Base-by-base conservation (phyloP, 2,329 filamentous ascomycete species). In the Fusarium sp. region DNA sequence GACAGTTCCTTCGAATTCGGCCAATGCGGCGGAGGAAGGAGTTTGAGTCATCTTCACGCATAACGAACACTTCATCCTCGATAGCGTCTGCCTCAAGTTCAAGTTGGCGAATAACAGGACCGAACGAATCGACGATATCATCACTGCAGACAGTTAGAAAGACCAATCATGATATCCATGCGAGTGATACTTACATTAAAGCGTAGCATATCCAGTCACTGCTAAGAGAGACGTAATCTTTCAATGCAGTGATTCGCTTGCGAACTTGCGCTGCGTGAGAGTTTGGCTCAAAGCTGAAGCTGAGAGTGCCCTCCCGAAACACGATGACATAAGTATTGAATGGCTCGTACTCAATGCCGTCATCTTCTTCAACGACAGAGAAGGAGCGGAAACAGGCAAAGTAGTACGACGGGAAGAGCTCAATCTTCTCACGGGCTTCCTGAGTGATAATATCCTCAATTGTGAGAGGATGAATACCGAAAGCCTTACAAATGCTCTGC, bases 141-240 rank as follows among this genome's bases (percentile, higher is more conserved):
- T 99, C 96, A 78, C 91, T 93, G 61, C 38, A 49, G 7, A 14
- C 3, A 24, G 34, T 46, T 52, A 25, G 69, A 81, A 40, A 67
- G 81, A 77, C 42, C 24, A 25, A 24, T 27, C 11, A n/a, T n/a
- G 12, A 29, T 16, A 22, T 14, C 12, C 24, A 14, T 24, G 7
- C n/a, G 30, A 25, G 20, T 32, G 16, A 25, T 15, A 83, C 91
- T 86, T 85, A 94, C 91, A 99, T 98, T 77, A 99, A 87, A 45
- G 96, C 96, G 79, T 99, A 99, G 84, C 96, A 99, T 74, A 98
- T 97, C 95, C 97, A 99, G 81, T 99, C 96, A 73, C 94, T 95
- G 78, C 94, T 97, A 42, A 99, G 87, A 67, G 95, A 91, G 75
- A 98, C 92, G 77, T 98, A 98, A 77, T 99, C 96, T 77, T 97